These are phyloP conservation scores for Metschnikowia borealis DNA, from an alignment of 805 yeast genomes.

Conservation along the genomic window DNA sequence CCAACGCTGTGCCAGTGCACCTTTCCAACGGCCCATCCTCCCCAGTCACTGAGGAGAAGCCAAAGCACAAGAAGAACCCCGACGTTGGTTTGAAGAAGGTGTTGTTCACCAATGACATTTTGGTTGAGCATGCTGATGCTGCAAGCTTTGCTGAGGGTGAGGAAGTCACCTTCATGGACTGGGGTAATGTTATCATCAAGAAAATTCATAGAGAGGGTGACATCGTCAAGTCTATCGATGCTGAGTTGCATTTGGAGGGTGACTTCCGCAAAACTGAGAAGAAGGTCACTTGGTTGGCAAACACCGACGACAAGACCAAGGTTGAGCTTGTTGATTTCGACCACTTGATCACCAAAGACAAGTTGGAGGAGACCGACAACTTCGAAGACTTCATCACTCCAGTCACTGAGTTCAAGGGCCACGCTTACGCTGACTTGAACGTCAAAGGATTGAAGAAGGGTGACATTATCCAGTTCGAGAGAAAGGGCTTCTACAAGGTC, in stretches of 20 bases:
- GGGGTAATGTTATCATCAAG: constrained; percentile 90
- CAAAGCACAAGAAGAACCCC: constrained; percentile 94
- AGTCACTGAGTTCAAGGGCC: constrained; percentile 75
- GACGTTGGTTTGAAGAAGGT: constrained; percentile 84
- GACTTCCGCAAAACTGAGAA: constrained; percentile 95
- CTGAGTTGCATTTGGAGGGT: constrained; percentile 85
- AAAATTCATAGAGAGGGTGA: constrained; percentile 62
- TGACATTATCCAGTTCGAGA: constrained; percentile 89
- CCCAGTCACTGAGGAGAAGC: constrained; percentile 65
- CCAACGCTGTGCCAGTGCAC: constrained; percentile 65
- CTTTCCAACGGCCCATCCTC: constrained; percentile 66
- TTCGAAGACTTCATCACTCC: constrained; percentile 90
- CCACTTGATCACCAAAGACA: constrained; percentile 91
- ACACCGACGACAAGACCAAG: constrained; percentile 63
- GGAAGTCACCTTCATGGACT: constrained; percentile 97
- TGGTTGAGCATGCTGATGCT: constrained; percentile 86
- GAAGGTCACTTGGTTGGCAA: constrained; percentile 93
- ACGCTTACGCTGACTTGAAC: constrained; percentile 78
- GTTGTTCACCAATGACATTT: constrained; percentile 54
- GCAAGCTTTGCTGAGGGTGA: constrained; percentile 67
- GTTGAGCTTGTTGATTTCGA: constrained; percentile 89
- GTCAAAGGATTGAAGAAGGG: constrained; percentile 74
- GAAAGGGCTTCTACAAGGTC: constrained; percentile 92
- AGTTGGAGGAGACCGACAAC: constrained; percentile 89
- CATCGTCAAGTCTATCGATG: constrained; percentile 60